phyloP scores from a whole-genome alignment of 1,284 basidiomycete species.

The Heterobasidion occidentale region DNA sequence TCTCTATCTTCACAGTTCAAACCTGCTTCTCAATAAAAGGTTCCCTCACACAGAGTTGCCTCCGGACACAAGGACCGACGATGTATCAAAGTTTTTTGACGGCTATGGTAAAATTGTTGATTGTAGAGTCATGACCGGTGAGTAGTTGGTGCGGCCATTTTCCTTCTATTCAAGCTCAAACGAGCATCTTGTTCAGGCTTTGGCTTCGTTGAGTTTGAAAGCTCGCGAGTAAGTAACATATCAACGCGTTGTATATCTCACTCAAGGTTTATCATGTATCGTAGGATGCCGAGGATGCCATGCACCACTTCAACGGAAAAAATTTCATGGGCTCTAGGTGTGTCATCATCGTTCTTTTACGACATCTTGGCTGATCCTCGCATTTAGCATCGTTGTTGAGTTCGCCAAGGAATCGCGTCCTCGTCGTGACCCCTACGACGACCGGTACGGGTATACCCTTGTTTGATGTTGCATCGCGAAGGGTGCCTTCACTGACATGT shows the following conservation, averaged over 20 bases:
- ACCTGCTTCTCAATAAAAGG: neutral
- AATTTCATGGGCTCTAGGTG: slow-evolving; percentile 83
- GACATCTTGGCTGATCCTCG: neutral
- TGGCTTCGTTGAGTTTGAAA: slow-evolving; percentile 93
- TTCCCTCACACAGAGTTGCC: slow-evolving; percentile 51
- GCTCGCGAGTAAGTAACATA: slow-evolving; percentile 44
- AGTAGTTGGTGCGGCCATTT: slow-evolving; percentile 14
- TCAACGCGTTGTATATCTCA: neutral
- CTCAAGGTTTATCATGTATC: neutral
- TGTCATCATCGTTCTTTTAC: slow-evolving; percentile 15
- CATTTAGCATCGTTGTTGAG: slow-evolving; percentile 77
- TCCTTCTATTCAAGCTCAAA: neutral
- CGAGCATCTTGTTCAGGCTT: slow-evolving; percentile 48
- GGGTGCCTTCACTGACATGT: slow-evolving; percentile 1
- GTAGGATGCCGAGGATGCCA: slow-evolving; percentile 89
- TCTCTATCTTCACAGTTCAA: slow-evolving; percentile 77
- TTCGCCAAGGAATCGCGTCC: slow-evolving; percentile 86
- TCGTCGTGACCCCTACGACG: slow-evolving; percentile 70
- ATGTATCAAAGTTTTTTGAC: slow-evolving; percentile 81
- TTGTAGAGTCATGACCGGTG: slow-evolving; percentile 90
- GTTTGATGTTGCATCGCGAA: neutral
- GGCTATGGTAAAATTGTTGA: slow-evolving; percentile 82
- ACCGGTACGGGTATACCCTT: slow-evolving; percentile 22
- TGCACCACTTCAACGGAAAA: slow-evolving; percentile 81
- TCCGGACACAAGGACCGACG: slow-evolving; percentile 69